These are phyloP conservation scores for Priceomyces haplophilus DNA, from an alignment of 805 yeast genomes.

Conservation along the genomic window DNA sequence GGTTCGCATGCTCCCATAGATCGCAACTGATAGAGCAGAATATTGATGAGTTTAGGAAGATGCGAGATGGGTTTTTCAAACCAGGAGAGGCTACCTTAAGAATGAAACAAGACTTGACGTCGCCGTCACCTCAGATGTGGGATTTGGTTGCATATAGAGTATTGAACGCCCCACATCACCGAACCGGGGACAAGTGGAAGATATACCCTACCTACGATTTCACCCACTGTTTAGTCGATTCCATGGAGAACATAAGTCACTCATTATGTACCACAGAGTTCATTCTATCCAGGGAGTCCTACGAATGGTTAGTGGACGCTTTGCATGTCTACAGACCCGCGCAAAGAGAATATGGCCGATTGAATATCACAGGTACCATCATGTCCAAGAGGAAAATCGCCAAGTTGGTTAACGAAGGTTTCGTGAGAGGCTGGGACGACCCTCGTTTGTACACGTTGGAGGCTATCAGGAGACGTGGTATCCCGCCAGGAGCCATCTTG, in stretches of 20 bases:
- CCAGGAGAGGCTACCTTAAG: slow-evolving; percentile 94
- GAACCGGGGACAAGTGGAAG: slow-evolving; percentile 97
- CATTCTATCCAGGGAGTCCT: slow-evolving; percentile 85
- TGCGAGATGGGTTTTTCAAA: slow-evolving; percentile 85
- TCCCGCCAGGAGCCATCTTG: slow-evolving; percentile 97
- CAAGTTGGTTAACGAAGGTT: slow-evolving; percentile 73
- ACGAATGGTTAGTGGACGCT: slow-evolving; percentile 97
- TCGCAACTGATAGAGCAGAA: slow-evolving; percentile 68
- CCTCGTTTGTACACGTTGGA: slow-evolving; percentile 95
- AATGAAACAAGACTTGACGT: slow-evolving; percentile 89
- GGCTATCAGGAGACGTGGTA: slow-evolving; percentile 93
- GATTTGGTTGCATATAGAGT: slow-evolving; percentile 97
- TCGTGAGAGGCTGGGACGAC: slow-evolving; percentile 97
- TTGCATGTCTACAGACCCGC: slow-evolving; percentile 96
- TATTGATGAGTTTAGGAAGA: slow-evolving; percentile 75
- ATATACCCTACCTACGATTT: slow-evolving; percentile 98
- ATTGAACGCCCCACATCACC: slow-evolving; percentile 85
- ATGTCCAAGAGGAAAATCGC: slow-evolving; percentile 95
- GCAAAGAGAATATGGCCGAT: slow-evolving; percentile 97
- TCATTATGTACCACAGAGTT: slow-evolving; percentile 97
- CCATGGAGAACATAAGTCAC: slow-evolving; percentile 92
- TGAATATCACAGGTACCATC: slow-evolving; percentile 90
- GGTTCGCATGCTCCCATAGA: slow-evolving; percentile 81
- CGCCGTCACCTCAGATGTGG: slow-evolving; percentile 99
- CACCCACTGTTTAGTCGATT: slow-evolving; percentile 98